A percentile compares a stretch with the other conserved stretches of the same genome.
Conservation (phyloP, 2,329 filamentous ascomycete species). For the Alternaria hordeiaustralica region DNA sequence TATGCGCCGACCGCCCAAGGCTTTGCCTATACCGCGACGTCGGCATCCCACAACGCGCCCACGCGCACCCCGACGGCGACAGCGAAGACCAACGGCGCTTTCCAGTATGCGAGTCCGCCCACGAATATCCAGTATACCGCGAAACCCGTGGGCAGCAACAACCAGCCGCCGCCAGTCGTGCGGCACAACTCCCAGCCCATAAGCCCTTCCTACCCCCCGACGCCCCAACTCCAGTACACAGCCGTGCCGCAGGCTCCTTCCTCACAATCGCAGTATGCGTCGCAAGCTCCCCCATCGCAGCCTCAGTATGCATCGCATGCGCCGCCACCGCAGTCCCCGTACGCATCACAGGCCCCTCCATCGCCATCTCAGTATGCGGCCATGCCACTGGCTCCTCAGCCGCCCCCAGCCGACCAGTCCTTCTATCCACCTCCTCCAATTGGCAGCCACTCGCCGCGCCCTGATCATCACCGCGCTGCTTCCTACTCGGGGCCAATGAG, state of each 20-base stretch:
- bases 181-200: conserved; percentile 36
- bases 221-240: conserved; percentile 11
- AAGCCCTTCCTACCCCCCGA: conserved; percentile 24
- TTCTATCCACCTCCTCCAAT: conserved; percentile 41
- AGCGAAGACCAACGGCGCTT: conserved; percentile 20
- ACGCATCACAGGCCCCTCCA: conserved; percentile 10
- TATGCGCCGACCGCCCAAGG: conserved; percentile 39
- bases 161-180: conserved; percentile 32
- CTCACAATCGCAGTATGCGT: conserved; percentile 25
- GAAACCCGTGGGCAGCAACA: conserved; percentile 40
- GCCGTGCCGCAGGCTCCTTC: conserved; percentile 11
- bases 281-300: conserved; percentile 26
- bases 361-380: conserved; percentile 26
- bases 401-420: conserved; percentile 26
- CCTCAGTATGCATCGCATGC: conserved; percentile 23
- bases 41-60: conserved; percentile 30
- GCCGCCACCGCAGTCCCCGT: conserved; percentile 16
- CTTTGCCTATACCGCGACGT: conserved; percentile 36
- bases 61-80: conserved; percentile 26
- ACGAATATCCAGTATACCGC: conserved; percentile 53
- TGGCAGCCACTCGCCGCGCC: conserved; percentile 33
- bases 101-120: conserved; percentile 52
- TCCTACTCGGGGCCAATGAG: conserved; percentile 28
- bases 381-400: conserved; percentile 32
- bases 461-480: conserved; percentile 31